Base-by-base conservation (phyloP, 106 monocot species). In the Posidonia australis region DNA sequence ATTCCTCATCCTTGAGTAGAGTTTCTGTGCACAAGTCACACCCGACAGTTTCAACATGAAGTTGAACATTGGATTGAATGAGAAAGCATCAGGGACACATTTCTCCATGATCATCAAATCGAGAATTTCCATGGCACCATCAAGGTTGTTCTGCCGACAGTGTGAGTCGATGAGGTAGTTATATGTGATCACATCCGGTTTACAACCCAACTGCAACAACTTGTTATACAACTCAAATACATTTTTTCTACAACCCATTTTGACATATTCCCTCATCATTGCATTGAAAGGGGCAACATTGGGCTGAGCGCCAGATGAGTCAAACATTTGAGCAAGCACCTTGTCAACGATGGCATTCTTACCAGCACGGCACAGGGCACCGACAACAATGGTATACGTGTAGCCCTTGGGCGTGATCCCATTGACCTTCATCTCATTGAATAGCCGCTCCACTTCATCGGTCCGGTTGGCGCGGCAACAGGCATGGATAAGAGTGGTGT, bases 261-360 rank as follows among this genome's bases (percentile, higher is more conserved):
- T 89, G 54, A 89, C 81, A 57, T 94, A 89, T 0, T 75, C 81
- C 23, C 86, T 74, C 76, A 94, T 83, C 62, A 94, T 62, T 46
- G 74, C 57, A 59, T 94, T 94, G 71, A 89, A 94, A 1, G 89
- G 89, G 27, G 89, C 93, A 5, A 89, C 73, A 57, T 89, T 94
- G 9, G 93, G 93, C 0, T 68, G 20, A 57, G 25, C 56, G 51
- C 80, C 80, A 19, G 78, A 81, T 0, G 73, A 67, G 52, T 76
- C 77, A 19, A 86, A 68, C 93, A 94, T 89, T 75, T 94, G 80
- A 66, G 83, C 76, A 3, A 94, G 70, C 14, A 89, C 71, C 73
- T 89, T 66, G 20, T 89, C 84, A 30, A 86, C 0, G 12, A 27
- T 25, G 25, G 13, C 29, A 27, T 57, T 26, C 71, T 83, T 81